These are phyloP conservation scores for Pascua guehoae DNA, from an alignment of 1,284 basidiomycete species.

Conservation along the genomic window DNA sequence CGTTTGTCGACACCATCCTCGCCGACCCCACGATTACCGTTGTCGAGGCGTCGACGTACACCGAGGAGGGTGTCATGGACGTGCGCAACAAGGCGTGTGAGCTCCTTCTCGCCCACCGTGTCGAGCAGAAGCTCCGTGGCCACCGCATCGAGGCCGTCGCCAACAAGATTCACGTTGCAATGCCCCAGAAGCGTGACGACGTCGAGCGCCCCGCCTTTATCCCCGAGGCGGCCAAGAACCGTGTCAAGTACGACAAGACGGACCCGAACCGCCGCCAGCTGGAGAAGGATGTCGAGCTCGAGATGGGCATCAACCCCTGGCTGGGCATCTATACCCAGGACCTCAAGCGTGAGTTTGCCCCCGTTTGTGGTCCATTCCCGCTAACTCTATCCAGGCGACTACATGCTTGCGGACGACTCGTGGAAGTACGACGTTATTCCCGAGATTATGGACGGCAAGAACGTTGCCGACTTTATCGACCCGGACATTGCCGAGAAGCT, in stretches of 20 bases:
- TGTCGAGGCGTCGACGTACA: slow-evolving; percentile 83
- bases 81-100: slow-evolving; percentile 91
- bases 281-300: slow-evolving; percentile 71
- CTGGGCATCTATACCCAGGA: slow-evolving; percentile 87
- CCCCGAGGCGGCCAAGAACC: slow-evolving; percentile 68
- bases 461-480: slow-evolving; percentile 98
- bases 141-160: slow-evolving; percentile 84
- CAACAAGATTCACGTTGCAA: slow-evolving; percentile 89
- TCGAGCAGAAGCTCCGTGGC: slow-evolving; percentile 89
- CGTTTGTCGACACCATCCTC: slow-evolving; percentile 80
- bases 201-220: slow-evolving; percentile 79
- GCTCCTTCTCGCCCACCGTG: slow-evolving; percentile 83
- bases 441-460: slow-evolving; percentile 97
- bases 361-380: slow-evolving; percentile 38
- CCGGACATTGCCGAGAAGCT: slow-evolving; percentile 97
- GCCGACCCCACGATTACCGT: slow-evolving; percentile 65
- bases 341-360: slow-evolving; percentile 60
- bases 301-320: slow-evolving; percentile 65
- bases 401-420: slow-evolving; percentile 80
- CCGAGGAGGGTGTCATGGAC: slow-evolving; percentile 92
- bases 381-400: slow-evolving; percentile 44
- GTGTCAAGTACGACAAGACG: slow-evolving; percentile 78
- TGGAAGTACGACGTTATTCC: slow-evolving; percentile 97
- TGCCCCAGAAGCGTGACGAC: slow-evolving; percentile 81
- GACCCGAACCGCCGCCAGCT: slow-evolving; percentile 70